Evolutionary conservation across 805 yeast species (phyloP).

Genomic region (Blastobotrys robertii): DNA sequence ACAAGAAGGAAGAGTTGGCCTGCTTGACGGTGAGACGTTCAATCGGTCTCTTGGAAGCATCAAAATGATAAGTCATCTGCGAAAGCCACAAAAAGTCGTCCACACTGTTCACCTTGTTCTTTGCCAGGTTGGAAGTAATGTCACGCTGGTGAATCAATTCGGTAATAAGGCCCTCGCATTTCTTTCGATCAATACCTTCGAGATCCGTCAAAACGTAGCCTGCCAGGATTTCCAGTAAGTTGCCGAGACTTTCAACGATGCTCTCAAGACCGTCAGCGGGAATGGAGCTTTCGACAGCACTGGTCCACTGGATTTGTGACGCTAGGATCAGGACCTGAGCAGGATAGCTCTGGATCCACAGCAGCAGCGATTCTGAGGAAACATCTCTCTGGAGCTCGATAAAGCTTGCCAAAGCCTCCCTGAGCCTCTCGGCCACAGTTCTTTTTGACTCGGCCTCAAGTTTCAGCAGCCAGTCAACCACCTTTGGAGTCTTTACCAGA

Average conservation of each 20-base stretch:
- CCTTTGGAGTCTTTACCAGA: constrained; percentile 31
- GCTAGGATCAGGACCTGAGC: constrained; percentile 48
- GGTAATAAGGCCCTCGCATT: constrained; percentile 51
- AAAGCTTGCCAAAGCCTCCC: constrained; percentile 23
- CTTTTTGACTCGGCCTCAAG: constrained; percentile 46
- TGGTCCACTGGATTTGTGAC: constrained; percentile 50
- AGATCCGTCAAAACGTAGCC: constrained; percentile 24
- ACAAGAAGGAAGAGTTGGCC: constrained; percentile 40
- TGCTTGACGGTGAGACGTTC: constrained; percentile 40
- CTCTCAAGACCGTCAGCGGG: background rate
- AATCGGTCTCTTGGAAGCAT: constrained; percentile 23
- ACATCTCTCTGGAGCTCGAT: constrained; percentile 7
- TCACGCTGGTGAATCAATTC: constrained; percentile 56
- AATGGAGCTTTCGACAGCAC: constrained; percentile 28
- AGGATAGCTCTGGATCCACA: constrained; percentile 37
- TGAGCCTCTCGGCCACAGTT: constrained; percentile 35
- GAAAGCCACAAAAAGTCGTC: constrained; percentile 38
- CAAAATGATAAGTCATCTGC: constrained; percentile 42
- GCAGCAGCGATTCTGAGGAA: constrained; percentile 14
- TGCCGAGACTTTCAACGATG: background rate
- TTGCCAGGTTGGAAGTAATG: constrained; percentile 23
- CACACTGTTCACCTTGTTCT: constrained; percentile 7
- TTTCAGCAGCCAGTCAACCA: constrained; percentile 52
- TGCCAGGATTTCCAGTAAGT: constrained; percentile 25
- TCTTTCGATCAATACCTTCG: constrained; percentile 29